Base-by-base conservation (phyloP, 371 early-diverging fungal genomes). In the Mucor circinelloides region DNA sequence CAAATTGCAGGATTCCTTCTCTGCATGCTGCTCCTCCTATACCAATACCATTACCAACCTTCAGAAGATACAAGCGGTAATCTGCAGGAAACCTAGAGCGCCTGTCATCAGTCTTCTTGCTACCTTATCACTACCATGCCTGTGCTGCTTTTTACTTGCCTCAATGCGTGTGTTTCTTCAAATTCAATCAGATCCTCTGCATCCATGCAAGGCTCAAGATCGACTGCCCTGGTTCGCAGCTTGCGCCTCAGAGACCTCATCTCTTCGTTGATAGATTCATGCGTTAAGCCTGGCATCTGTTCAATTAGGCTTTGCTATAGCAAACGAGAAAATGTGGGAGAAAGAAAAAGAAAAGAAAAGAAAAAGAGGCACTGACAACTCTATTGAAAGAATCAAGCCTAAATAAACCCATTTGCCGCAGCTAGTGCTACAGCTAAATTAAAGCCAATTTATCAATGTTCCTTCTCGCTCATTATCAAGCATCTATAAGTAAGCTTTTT, bases 51-150 rank as follows among this genome's bases (percentile, higher is more conserved):
- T 59, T 50, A 5, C 66, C 66, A 12, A 66, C 25, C 23, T 59
- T 36, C 10, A 59, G 23, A 27, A 66, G 17, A 50, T 38, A 66
- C 25, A 59, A 50, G 31, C 66, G 50, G 38, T 66, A 66, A 12
- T 59, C 60, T 30, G 42, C 66, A 48, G 66, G 66, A 31, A 59
- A 58, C 25, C 59, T 59, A 59, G 3, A 34, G 40, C 40, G 17
- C 17, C 3, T 17, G 40, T 5, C 40, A 40, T 40, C 17, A 15
- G 17, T 5, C 40, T 17, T 5, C 40, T 17, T 40, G 17, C 17
- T 32, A 7, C 9, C 4, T 32, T 40, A 17, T n/a, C 17, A 0
- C 17, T 36, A 12, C 13, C 10, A n/a, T n/a, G n/a, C n/a, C n/a
- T n/a, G n/a, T 13, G 13, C 13, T 36, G n/a, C 34, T 0, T 3